Percentiles rank a stretch among this genome's conserved stretches.
Evolutionary conservation across 108 stramenopile genomes (phyloP).

Genomic region (Conticribra guillardii): DNA sequence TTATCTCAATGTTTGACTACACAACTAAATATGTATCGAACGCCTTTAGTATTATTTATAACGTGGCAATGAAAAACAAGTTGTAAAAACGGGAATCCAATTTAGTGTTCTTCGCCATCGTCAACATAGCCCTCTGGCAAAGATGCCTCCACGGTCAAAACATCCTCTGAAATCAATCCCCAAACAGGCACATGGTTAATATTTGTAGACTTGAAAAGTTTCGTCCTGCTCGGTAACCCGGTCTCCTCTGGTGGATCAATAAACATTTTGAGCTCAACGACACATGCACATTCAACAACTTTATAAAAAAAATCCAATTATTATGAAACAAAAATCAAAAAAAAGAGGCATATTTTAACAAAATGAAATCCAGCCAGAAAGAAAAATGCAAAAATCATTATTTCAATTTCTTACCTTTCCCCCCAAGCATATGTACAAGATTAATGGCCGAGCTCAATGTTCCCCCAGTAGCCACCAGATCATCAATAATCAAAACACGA

Average conservation of each 20-base stretch:
- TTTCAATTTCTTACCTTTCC: slow-evolving; percentile 29
- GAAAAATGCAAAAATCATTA: neutral
- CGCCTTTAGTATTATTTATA: too few relatives aligned
- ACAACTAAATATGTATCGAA: too few relatives aligned
- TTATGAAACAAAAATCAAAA: too few relatives aligned
- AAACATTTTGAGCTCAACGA: slow-evolving; percentile 92
- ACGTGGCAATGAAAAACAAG: neutral
- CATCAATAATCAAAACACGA: slow-evolving; percentile 95
- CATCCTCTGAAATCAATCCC: slow-evolving; percentile 88
- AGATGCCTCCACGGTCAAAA: slow-evolving; percentile 77
- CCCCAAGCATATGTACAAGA: slow-evolving; percentile 77
- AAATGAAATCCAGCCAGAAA: neutral
- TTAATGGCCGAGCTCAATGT: slow-evolving; percentile 82
- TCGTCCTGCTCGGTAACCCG: slow-evolving; percentile 78
- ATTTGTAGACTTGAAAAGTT: slow-evolving; percentile 63
- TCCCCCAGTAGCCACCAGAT: slow-evolving; percentile 98
- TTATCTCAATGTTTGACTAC: too few relatives aligned
- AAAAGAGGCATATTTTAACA: too few relatives aligned
- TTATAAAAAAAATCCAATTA: neutral
- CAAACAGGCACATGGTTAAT: slow-evolving; percentile 82
- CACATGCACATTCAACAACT: slow-evolving; percentile 91
- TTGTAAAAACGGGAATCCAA: neutral
- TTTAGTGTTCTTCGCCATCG: slow-evolving; percentile 90
- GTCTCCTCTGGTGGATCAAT: slow-evolving; percentile 74
- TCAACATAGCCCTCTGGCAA: slow-evolving; percentile 84